Conservation (phyloP, 2,329 filamentous ascomycete genomes). For the Erysiphe pulchra region DNA sequence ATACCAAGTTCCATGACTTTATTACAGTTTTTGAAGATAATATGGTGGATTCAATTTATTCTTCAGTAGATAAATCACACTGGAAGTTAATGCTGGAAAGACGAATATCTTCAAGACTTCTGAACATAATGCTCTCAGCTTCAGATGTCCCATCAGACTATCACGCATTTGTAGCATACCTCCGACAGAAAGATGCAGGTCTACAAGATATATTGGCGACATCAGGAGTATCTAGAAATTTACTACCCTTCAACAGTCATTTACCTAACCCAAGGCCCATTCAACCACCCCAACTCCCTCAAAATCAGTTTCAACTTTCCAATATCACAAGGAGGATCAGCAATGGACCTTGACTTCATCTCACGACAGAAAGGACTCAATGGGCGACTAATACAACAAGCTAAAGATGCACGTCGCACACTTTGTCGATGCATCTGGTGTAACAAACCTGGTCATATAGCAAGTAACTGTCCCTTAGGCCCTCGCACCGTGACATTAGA, state of each 20-base stretch:
- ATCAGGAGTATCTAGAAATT: not conserved
- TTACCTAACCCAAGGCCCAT: not conserved
- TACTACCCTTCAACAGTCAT: not conserved
- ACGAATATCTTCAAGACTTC: not conserved
- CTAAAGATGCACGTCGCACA: no score
- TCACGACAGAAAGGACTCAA: no score
- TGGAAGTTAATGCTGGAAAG: no score
- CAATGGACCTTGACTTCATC: no score
- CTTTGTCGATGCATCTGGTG: no score
- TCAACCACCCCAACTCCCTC: not conserved
- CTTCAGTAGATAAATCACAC: not conserved
- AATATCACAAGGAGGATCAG: not conserved
- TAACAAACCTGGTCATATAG: no score
- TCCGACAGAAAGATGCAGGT: not conserved
- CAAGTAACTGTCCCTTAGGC: no score
- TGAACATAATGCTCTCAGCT: not conserved
- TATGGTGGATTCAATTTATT: not conserved
- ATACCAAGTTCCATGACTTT: not conserved
- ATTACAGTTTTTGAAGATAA: not conserved
- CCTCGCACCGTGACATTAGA: not conserved
- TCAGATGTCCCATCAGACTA: not conserved
- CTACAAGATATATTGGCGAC: not conserved
- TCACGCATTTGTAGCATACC: not conserved
- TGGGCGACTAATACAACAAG: no score
- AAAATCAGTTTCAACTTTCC: not conserved